These are phyloP conservation scores for Xylaria flabelliformis DNA, from an alignment of 495 filamentous ascomycete genomes.

Conservation along the genomic window DNA sequence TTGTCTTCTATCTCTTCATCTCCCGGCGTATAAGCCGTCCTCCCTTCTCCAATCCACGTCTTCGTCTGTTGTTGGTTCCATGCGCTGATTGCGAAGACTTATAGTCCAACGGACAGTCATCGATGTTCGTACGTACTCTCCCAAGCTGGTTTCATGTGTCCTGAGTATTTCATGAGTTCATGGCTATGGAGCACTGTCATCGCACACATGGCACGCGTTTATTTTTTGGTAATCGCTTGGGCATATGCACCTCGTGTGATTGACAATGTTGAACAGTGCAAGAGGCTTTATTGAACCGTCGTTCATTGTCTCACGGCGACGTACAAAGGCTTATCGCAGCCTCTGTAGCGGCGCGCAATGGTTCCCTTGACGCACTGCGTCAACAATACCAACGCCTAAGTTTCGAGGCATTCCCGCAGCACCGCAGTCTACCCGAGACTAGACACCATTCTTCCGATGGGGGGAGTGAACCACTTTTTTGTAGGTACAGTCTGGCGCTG, in stretches of 20 bases:
- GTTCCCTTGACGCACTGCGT: slow-evolving; percentile 43
- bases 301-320: slow-evolving; percentile 12
- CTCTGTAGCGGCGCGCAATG: slow-evolving; percentile 45
- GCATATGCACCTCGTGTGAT: background rate
- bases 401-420: slow-evolving; percentile 22
- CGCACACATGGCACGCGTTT: background rate
- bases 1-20: background rate
- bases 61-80: background rate
- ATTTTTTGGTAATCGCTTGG: background rate
- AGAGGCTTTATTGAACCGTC: slow-evolving; percentile 8
- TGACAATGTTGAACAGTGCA: background rate
- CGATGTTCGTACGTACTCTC: slow-evolving; percentile 4
- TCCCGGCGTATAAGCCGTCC: background rate
- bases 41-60: background rate
- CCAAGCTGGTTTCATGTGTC: background rate
- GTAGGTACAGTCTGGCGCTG: slow-evolving; percentile 36
- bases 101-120: slow-evolving; percentile 19
- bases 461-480: slow-evolving; percentile 37
- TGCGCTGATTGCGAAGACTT: background rate
- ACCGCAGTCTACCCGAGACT: background rate
- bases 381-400: slow-evolving; percentile 47
- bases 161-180: background rate
- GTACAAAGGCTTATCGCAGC: slow-evolving; percentile 17
- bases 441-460: slow-evolving; percentile 12
- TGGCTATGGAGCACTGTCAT: background rate